phyloP scores from a whole-genome alignment of 176 grass and related monocot genomes.

The Triticum aestivum region DNA sequence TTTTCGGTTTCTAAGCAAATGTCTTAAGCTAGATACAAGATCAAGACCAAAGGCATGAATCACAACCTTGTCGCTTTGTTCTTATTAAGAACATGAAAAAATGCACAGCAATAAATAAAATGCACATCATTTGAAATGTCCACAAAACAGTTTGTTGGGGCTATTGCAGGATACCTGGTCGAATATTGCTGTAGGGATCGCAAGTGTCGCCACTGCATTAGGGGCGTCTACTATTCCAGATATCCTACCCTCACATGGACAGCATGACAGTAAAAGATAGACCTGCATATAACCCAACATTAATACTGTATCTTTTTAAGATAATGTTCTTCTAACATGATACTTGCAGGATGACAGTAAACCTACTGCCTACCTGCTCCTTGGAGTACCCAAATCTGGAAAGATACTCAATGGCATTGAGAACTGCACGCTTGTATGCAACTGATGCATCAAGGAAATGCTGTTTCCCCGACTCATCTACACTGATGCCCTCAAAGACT shows the following conservation, averaged over 20 bases:
- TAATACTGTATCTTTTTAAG: constrained; percentile 11
- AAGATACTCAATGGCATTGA: constrained; percentile 93
- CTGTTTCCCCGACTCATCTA: constrained; percentile 83
- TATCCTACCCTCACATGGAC: constrained; percentile 93
- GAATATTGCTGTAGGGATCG: constrained; percentile 88
- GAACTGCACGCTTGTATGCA: constrained; percentile 80
- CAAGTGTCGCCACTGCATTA: constrained; percentile 85
- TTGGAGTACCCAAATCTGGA: constrained; percentile 93
- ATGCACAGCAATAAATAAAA: neutral
- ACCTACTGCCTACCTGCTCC: constrained; percentile 63
- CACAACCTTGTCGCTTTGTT: neutral
- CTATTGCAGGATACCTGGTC: constrained; percentile 59
- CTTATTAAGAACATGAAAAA: neutral
- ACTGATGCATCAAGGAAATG: constrained; percentile 94
- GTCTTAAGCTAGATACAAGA: neutral
- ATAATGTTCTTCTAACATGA: constrained; percentile 1
- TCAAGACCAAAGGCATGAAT: neutral
- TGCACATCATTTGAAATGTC: constrained; percentile 6
- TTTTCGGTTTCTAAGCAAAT: constrained; percentile 4
- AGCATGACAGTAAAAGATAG: constrained; percentile 88
- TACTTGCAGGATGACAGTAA: constrained; percentile 3
- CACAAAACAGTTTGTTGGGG: constrained; percentile 4
- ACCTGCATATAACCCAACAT: constrained; percentile 43
- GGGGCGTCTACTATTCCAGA: constrained; percentile 90
- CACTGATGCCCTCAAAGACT: constrained; percentile 96